A percentile compares a stretch with the other conserved stretches of the same genome.
Conservation (phyloP, 2,329 filamentous ascomycete species). For the Furcasterigmium furcatum region DNA sequence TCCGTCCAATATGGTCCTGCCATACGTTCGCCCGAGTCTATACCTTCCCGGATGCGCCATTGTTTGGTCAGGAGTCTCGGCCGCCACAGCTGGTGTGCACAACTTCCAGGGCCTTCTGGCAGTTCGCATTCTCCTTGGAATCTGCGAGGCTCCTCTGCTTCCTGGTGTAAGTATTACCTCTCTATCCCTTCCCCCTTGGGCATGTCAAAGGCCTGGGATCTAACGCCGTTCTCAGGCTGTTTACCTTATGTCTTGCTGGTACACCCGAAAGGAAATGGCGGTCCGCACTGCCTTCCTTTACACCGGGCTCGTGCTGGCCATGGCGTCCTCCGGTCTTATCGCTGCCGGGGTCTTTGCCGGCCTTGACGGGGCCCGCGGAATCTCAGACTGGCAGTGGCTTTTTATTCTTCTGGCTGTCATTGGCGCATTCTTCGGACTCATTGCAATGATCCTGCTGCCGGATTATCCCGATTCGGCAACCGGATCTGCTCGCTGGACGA, state of each 20-base stretch:
- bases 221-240: background rate
- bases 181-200: too few species aligned
- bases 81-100: conserved; percentile 11
- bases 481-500: background rate
- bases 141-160: conserved; percentile 19
- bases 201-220: conserved; percentile 47
- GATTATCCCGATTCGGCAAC: conserved; percentile 11
- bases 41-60: conserved; percentile 5
- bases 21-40: background rate
- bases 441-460: conserved; percentile 14
- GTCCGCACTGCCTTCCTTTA: background rate
- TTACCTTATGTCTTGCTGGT: conserved; percentile 47
- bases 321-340: background rate
- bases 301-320: background rate
- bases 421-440: conserved; percentile 25
- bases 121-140: conserved; percentile 24
- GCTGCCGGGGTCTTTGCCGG: background rate
- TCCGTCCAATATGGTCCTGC: conserved; percentile 11
- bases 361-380: background rate
- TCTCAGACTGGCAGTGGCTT: background rate
- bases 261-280: conserved; percentile 69
- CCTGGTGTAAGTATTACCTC: conserved; percentile 1
- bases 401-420: conserved; percentile 36
- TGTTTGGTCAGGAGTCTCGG: conserved; percentile 17
- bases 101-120: conserved; percentile 11